Evolutionary conservation across 2,329 filamentous ascomycete species (phyloP).

Genomic region (Clonostachys rhizophaga): DNA sequence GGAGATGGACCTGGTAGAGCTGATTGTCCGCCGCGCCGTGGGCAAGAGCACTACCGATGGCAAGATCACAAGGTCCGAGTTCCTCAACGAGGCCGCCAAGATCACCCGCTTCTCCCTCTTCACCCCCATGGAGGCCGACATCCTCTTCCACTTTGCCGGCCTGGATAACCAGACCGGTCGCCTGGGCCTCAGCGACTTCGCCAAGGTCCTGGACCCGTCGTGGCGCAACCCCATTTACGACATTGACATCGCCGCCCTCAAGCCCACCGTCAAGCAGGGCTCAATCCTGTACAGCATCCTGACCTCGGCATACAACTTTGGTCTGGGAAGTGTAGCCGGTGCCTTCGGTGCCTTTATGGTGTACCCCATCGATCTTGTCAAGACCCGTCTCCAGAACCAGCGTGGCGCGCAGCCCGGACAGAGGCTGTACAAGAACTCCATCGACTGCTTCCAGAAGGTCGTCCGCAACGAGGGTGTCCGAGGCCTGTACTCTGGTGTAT

Average conservation of each 20-base stretch:
- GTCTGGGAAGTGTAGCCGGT: conserved; percentile 81
- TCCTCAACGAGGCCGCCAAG: conserved; percentile 87
- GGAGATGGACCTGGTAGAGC: conserved; percentile 95
- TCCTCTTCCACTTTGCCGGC: conserved; percentile 96
- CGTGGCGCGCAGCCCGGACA: conserved; percentile 77
- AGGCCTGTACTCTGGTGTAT: conserved; percentile 89
- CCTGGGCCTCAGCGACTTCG: conserved; percentile 78
- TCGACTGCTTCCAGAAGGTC: conserved; percentile 93
- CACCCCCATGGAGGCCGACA: conserved; percentile 97
- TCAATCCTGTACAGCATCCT: conserved; percentile 52
- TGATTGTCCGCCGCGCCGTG: conserved; percentile 85
- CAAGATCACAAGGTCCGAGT: conserved; percentile 91
- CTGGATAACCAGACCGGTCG: conserved; percentile 85
- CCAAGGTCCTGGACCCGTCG: conserved; percentile 89
- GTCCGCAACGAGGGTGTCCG: conserved; percentile 85
- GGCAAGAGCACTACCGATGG: conserved; percentile 82
- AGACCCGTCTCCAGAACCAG: conserved; percentile 98
- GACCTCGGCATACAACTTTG: conserved; percentile 84
- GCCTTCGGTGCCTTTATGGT: conserved; percentile 99
- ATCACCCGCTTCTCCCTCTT: conserved; percentile 93
- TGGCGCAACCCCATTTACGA: conserved; percentile 67
- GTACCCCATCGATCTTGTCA: conserved; percentile 97
- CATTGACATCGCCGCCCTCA: conserved; percentile 36
- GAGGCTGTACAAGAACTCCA: conserved; percentile 91
- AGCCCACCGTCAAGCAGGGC: conserved; percentile 13